Evolutionary conservation across 2,329 filamentous ascomycete species (phyloP).

Genomic region (Sphaerostilbella broomeana): DNA sequence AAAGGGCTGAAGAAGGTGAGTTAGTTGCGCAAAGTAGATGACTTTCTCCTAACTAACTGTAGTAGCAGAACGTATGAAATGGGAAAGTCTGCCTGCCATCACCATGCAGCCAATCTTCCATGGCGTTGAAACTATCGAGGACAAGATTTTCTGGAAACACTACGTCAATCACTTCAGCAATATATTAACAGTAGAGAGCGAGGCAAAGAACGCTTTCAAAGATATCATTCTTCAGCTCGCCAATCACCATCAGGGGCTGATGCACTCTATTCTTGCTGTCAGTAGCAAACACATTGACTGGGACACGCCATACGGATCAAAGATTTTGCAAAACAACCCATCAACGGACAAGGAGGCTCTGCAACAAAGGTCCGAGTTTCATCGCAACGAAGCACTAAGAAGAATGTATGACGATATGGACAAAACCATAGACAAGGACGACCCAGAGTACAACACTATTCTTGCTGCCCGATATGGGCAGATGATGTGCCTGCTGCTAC

Average conservation of each 20-base stretch:
- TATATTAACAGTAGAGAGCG: conserved; percentile 74
- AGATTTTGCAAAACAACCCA: conserved; percentile 44
- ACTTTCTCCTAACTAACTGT: conserved; percentile 10
- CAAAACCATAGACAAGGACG: conserved; percentile 35
- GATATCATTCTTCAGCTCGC: conserved; percentile 79
- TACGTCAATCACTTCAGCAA: conserved; percentile 74
- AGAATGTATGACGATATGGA: conserved; percentile 44
- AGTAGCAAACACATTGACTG: conserved; percentile 70
- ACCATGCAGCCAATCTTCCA: conserved; percentile 64
- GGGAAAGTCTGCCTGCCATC: conserved; percentile 44
- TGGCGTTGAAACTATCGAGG: conserved; percentile 72
- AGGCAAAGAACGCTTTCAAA: conserved; percentile 78
- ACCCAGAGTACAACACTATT: conserved; percentile 39
- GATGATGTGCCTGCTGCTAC: conserved; percentile 55
- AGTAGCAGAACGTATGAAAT: conserved; percentile 42
- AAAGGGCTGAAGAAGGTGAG: conserved; percentile 63
- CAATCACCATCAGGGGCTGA: conserved; percentile 69
- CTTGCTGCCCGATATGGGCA: conserved; percentile 54
- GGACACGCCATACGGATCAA: conserved; percentile 48
- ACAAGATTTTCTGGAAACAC: conserved; percentile 75
- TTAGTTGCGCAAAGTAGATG: conserved; percentile 1
- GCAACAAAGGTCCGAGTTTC: conserved; percentile 46
- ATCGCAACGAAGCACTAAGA: conserved; percentile 49
- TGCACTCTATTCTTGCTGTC: conserved; percentile 84
- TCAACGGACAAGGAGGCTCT: conserved; percentile 41